Conservation (phyloP, 2,329 filamentous ascomycete species). For the Zymoseptoria passerinii region DNA sequence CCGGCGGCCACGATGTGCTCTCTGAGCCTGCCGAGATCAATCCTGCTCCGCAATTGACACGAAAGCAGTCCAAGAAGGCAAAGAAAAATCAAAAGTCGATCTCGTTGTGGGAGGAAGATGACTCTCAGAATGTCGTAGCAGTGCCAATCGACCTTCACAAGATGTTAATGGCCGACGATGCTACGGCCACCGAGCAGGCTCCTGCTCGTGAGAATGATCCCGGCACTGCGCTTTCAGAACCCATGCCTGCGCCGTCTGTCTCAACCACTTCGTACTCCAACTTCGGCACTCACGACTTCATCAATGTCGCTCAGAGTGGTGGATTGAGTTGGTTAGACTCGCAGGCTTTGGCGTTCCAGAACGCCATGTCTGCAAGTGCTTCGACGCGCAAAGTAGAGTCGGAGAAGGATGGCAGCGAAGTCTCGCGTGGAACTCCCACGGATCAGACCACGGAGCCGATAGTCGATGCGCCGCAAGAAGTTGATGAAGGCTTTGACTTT, state of each 20-base stretch:
- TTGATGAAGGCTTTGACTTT: not conserved
- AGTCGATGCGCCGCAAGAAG: not conserved
- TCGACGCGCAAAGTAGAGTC: not conserved
- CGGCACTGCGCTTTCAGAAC: not conserved
- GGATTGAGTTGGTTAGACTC: constrained; percentile 11
- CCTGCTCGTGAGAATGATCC: not conserved
- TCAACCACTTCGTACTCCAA: constrained; percentile 1
- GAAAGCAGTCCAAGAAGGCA: constrained; percentile 24
- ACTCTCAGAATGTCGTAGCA: not conserved
- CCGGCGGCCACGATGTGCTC: constrained; percentile 2
- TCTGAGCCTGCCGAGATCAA: constrained; percentile 4
- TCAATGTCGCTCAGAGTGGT: constrained; percentile 7
- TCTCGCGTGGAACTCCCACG: not conserved
- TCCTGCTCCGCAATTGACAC: constrained; percentile 12
- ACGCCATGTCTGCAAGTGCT: constrained; percentile 8
- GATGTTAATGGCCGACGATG: not conserved
- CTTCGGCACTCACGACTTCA: constrained; percentile 14
- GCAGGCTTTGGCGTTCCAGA: constrained; percentile 14
- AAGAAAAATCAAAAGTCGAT: constrained; percentile 19
- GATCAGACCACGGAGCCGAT: not conserved
- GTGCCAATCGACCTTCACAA: not conserved
- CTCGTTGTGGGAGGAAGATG: constrained; percentile 13
- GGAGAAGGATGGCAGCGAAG: not conserved
- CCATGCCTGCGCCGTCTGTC: not conserved
- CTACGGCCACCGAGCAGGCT: not conserved